Conservation (phyloP, 2,329 filamentous ascomycete species). For the Chaetomium sp. region DNA sequence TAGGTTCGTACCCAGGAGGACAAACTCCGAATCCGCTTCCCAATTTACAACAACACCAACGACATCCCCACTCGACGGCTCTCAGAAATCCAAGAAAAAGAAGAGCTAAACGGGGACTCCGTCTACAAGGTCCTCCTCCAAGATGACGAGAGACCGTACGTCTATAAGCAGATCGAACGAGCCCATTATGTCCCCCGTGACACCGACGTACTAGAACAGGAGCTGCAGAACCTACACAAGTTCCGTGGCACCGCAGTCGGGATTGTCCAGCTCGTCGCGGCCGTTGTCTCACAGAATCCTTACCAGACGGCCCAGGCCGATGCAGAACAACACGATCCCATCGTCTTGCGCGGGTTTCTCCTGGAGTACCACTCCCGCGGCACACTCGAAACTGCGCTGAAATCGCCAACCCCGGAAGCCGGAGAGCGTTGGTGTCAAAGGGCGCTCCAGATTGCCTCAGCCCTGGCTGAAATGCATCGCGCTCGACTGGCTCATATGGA, state of each 20-base stretch:
- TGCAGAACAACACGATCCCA: not conserved
- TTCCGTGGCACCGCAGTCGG: constrained; percentile 12
- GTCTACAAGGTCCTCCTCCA: constrained; percentile 1
- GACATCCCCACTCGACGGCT: not conserved
- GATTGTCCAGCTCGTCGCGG: constrained; percentile 20
- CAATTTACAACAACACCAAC: not conserved
- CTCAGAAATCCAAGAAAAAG: constrained; percentile 4
- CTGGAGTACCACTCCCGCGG: constrained; percentile 21
- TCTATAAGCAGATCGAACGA: constrained; percentile 24
- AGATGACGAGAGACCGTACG: constrained; percentile 7
- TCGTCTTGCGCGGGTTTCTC: constrained; percentile 18
- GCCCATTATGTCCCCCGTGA: constrained; percentile 20
- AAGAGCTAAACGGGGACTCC: constrained; percentile 1
- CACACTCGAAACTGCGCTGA: constrained; percentile 16
- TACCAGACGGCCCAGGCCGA: not conserved
- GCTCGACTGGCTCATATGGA: constrained; percentile 22
- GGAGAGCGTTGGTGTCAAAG: constrained; percentile 17
- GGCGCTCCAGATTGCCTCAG: constrained; percentile 19
- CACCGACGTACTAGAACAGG: constrained; percentile 21
- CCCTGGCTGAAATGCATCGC: constrained; percentile 18
- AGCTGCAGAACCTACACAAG: constrained; percentile 21
- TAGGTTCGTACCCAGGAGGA: constrained; percentile 4
- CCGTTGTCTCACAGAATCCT: constrained; percentile 18
- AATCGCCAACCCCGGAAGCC: constrained; percentile 7
- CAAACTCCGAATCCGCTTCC: constrained; percentile 7